Evolutionary conservation across 1,284 basidiomycete species (phyloP).

Genomic region (Mycosarcoma mackinlayi): DNA sequence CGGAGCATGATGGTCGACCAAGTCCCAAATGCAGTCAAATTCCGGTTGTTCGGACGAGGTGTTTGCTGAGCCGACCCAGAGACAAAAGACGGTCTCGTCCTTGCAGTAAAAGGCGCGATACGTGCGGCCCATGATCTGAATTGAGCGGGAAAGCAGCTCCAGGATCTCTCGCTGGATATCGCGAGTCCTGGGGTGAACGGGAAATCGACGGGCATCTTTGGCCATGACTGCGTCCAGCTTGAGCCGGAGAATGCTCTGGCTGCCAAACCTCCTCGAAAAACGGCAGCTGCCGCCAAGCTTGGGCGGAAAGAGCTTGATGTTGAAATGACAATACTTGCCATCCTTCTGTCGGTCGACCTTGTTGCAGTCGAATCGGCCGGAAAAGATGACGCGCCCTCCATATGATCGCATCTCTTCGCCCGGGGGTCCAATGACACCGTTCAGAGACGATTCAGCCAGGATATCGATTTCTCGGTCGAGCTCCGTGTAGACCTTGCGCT

Average conservation of each 20-base stretch:
- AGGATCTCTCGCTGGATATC: constrained; percentile 36
- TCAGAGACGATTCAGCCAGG: constrained; percentile 2
- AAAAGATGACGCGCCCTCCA: constrained; percentile 38
- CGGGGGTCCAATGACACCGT: constrained; percentile 34
- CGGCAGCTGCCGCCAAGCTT: constrained; percentile 37
- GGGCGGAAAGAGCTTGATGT: constrained; percentile 29
- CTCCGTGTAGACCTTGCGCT: constrained; percentile 20
- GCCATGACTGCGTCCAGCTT: constrained; percentile 28
- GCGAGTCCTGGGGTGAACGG: constrained; percentile 9
- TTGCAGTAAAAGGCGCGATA: constrained; percentile 57
- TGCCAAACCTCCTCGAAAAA: constrained; percentile 40
- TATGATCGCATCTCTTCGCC: constrained; percentile 30
- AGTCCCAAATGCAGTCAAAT: constrained; percentile 21
- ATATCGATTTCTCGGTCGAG: constrained; percentile 34
- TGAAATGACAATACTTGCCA: constrained; percentile 9
- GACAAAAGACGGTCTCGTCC: constrained; percentile 51
- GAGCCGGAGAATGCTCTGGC: constrained; percentile 33
- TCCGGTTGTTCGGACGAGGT: constrained; percentile 2
- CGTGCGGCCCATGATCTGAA: constrained; percentile 39
- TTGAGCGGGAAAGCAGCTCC: constrained; percentile 13
- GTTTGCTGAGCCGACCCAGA: constrained; percentile 31
- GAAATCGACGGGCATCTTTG: constrained; percentile 23
- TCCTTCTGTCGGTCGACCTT: constrained; percentile 9
- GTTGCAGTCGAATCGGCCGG: constrained; percentile 18
- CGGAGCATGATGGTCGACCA: constrained; percentile 47